Evolutionary conservation across 495 filamentous ascomycete genomes (phyloP).

Genomic region (Trichoderma virens): DNA sequence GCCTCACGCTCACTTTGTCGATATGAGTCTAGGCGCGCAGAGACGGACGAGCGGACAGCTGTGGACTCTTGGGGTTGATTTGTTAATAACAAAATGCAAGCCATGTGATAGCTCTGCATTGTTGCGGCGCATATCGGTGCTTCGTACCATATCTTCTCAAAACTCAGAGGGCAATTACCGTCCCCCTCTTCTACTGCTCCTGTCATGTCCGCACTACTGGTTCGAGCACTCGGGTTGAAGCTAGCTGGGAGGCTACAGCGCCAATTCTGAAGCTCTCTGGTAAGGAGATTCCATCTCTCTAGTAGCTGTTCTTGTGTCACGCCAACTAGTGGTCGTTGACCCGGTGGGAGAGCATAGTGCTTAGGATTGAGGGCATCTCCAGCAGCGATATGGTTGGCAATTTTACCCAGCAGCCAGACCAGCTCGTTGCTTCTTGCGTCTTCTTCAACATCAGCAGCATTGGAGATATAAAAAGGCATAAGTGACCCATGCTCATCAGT

Average conservation of each 20-base stretch:
- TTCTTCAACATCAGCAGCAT: not conserved
- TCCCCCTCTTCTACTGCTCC: not conserved
- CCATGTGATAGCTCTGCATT: constrained; percentile 3
- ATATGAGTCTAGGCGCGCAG: constrained; percentile 1
- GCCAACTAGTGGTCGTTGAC: not conserved
- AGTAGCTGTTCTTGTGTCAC: not conserved
- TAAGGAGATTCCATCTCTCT: not conserved
- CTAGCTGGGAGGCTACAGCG: not conserved
- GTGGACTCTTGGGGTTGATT: not conserved
- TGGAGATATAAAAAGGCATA: not conserved
- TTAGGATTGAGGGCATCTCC: not conserved
- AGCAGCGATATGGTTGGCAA: not conserved
- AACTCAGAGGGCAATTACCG: not conserved
- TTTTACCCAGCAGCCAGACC: not conserved
- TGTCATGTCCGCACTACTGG: not conserved
- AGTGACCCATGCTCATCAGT: not conserved
- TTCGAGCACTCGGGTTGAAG: not conserved
- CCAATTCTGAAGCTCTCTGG: not conserved
- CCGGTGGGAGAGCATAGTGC: not conserved
- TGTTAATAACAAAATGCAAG: not conserved
- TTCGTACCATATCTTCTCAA: constrained; percentile 4
- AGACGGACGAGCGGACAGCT: not conserved
- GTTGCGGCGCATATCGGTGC: not conserved
- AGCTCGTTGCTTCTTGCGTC: not conserved
- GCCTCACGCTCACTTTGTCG: not conserved